Conservation (phyloP, 352 stramenopile genomes). For the Globisporangium lucens region DNA sequence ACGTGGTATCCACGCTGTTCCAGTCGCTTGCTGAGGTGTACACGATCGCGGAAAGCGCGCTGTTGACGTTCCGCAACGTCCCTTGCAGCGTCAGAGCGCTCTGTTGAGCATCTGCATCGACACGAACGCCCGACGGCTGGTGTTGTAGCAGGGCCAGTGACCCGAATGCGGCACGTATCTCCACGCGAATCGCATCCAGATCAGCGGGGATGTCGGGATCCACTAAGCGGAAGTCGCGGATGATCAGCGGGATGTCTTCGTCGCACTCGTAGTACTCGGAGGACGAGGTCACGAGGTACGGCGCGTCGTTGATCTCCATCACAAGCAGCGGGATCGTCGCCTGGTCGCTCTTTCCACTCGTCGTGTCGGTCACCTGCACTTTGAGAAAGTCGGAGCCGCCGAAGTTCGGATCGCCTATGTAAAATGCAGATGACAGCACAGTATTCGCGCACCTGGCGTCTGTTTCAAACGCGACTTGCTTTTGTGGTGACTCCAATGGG, state of each 20-base stretch:
- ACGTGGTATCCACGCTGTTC: constrained; percentile 51
- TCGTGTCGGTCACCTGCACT: constrained; percentile 27
- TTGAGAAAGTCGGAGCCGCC: constrained; percentile 42
- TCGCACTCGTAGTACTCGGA: constrained; percentile 41
- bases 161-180: constrained; percentile 29
- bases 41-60: constrained; percentile 34
- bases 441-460: constrained; percentile 34
- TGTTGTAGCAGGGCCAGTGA: constrained; percentile 32
- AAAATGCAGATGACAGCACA: constrained; percentile 32
- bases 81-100: constrained; percentile 32
- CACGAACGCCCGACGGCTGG: not conserved
- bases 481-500: constrained; percentile 1
- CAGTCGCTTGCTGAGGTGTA: constrained; percentile 61
- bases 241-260: constrained; percentile 53
- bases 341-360: constrained; percentile 21
- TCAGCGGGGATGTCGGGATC: constrained; percentile 38
- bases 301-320: constrained; percentile 61
- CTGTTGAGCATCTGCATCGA: not conserved
- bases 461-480: constrained; percentile 24
- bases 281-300: constrained; percentile 30
- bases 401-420: constrained; percentile 38
- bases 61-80: constrained; percentile 38
- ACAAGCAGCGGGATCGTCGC: constrained; percentile 45
- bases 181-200: constrained; percentile 16
- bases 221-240: constrained; percentile 38